Evolutionary conservation across 768 basidiomycete genomes (phyloP).

Genomic region (Kwoniella dejecticola): DNA sequence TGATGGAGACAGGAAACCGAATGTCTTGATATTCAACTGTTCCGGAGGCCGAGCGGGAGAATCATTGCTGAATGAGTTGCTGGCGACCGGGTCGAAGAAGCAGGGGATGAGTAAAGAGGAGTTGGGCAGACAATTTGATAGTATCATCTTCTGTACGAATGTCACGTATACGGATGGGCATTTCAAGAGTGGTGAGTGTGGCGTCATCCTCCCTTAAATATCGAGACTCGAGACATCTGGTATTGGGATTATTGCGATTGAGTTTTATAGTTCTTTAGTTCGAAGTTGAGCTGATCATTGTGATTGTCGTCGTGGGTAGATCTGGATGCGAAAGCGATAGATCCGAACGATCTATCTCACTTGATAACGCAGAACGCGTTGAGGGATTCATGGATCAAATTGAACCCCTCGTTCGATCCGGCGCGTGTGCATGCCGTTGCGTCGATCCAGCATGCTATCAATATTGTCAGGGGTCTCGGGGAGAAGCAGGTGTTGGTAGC

Average conservation of each 20-base stretch:
- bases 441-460: constrained; percentile 87
- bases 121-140: constrained; percentile 62
- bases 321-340: constrained; percentile 69
- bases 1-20: constrained; percentile 58
- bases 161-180: constrained; percentile 87
- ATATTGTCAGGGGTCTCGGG: constrained; percentile 61
- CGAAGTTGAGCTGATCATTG: no score
- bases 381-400: constrained; percentile 68
- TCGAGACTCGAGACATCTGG: no score
- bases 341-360: constrained; percentile 65
- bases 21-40: constrained; percentile 87
- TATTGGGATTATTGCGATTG: no score
- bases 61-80: constrained; percentile 67
- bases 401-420: constrained; percentile 66
- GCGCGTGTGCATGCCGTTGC: constrained; percentile 74
- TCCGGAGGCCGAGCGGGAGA: constrained; percentile 83
- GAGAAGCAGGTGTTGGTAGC: constrained; percentile 72
- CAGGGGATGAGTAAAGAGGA: constrained; percentile 24
- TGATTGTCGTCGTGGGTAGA: constrained; percentile 60
- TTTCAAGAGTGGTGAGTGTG: constrained; percentile 81
- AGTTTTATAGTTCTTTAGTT: no score
- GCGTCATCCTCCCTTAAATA: constrained; percentile 2
- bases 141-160: constrained; percentile 93
- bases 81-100: constrained; percentile 59
- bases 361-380: constrained; percentile 77